phyloP scores from a whole-genome alignment of 2,329 filamentous ascomycete species.

The Xylaria sp. region DNA sequence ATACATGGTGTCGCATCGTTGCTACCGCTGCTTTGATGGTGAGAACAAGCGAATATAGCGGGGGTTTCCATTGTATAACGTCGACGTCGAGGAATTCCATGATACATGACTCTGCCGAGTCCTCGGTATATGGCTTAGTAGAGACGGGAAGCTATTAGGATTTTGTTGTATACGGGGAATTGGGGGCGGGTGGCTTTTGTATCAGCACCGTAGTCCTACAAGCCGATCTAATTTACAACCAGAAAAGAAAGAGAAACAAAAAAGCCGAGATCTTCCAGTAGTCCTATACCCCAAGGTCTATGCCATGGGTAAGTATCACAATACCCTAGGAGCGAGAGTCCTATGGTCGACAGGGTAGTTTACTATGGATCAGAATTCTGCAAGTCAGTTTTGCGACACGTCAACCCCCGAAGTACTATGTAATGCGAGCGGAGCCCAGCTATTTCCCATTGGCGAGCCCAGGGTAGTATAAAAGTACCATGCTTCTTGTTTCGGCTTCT shows the following conservation, averaged over 20 bases:
- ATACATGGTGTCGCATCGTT: conserved; percentile 1
- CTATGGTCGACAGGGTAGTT: conserved; percentile 1
- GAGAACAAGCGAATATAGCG: conserved; percentile 4
- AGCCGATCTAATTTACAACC: not conserved
- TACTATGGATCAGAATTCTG: conserved; percentile 2
- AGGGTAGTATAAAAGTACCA: conserved; percentile 10
- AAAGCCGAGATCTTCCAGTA: not conserved
- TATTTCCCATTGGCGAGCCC: not conserved
- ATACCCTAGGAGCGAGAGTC: not conserved
- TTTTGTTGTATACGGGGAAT: not conserved
- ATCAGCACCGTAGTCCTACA: not conserved
- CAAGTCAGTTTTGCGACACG: not conserved
- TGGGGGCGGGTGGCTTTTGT: conserved; percentile 12
- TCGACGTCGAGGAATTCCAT: not conserved
- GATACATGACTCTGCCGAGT: not conserved
- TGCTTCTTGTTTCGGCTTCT: conserved; percentile 7
- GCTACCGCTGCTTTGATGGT: conserved; percentile 3
- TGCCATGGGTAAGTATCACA: conserved; percentile 5
- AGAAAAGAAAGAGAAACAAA: not conserved
- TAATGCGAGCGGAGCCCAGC: not conserved
- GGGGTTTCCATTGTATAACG: conserved; percentile 3
- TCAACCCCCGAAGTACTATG: not conserved
- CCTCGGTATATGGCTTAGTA: not conserved
- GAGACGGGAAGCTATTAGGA: not conserved
- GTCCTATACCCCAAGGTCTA: not conserved